A percentile compares a stretch with the other conserved stretches of the same genome.
Conservation (phyloP, 768 basidiomycete genomes). For the Daedalea quercina region DNA sequence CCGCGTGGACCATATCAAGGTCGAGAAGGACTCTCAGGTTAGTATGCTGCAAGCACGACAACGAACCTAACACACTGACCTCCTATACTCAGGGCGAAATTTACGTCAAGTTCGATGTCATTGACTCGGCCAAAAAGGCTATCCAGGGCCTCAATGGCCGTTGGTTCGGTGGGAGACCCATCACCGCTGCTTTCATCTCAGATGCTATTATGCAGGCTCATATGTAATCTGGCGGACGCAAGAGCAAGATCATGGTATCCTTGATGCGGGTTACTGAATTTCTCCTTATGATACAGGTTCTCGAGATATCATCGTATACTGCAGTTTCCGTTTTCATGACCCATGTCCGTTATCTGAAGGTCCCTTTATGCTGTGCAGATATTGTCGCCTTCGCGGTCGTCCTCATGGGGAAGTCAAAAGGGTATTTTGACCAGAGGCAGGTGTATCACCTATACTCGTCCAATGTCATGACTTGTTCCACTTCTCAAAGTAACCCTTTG, state of each 20-base stretch:
- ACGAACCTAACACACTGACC: not conserved
- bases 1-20: conserved; percentile 76
- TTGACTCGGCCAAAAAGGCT: conserved; percentile 78
- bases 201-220: conserved; percentile 94
- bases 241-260: not conserved
- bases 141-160: conserved; percentile 90
- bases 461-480: not conserved
- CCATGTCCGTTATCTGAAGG: conserved; percentile 14
- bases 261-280: conserved; percentile 13
- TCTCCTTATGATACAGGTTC: conserved; percentile 2
- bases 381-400: conserved; percentile 5
- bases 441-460: conserved; percentile 26
- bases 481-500: not conserved
- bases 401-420: conserved; percentile 4
- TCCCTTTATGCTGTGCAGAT: conserved; percentile 18
- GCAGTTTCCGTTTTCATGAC: conserved; percentile 7
- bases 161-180: conserved; percentile 92
- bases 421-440: conserved; percentile 26
- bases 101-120: conserved; percentile 82
- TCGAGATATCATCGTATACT: conserved; percentile 15
- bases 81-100: conserved; percentile 75
- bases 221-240: conserved; percentile 25
- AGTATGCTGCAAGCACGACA: conserved; percentile 12
- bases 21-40: conserved; percentile 92
- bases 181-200: conserved; percentile 83